Evolutionary conservation across 2,329 filamentous ascomycete species (phyloP).

Genomic region (Camillea tinctor): DNA sequence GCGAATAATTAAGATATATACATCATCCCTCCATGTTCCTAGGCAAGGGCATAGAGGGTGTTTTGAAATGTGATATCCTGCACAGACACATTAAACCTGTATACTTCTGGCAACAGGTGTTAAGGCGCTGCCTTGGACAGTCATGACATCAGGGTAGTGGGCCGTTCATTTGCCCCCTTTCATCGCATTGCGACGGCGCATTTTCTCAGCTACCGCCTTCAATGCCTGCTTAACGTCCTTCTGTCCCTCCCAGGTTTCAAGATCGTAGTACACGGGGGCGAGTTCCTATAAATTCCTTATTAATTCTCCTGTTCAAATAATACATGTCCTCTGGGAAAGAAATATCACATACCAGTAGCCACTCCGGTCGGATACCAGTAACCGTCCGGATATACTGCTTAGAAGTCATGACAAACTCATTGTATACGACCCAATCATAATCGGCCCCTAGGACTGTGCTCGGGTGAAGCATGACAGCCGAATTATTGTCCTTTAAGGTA

Average conservation of each 20-base stretch:
- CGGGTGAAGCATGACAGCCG: conserved; percentile 88
- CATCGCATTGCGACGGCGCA: conserved; percentile 58
- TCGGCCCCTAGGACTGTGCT: conserved; percentile 86
- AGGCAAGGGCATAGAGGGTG: background rate
- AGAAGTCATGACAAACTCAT: conserved; percentile 95
- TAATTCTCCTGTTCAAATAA: conserved; percentile 23
- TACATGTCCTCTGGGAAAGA: background rate
- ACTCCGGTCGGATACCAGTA: conserved; percentile 88
- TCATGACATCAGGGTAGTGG: too few species aligned
- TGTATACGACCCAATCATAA: conserved; percentile 96
- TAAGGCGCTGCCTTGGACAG: too few species aligned
- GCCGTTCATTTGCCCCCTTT: conserved; percentile 40
- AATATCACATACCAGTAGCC: conserved; percentile 70
- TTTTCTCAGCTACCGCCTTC: conserved; percentile 56
- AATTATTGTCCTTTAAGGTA: conserved; percentile 96
- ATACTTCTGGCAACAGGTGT: too few species aligned
- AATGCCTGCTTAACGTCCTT: conserved; percentile 78
- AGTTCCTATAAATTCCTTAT: conserved; percentile 66
- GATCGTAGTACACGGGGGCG: conserved; percentile 87
- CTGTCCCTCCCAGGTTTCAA: conserved; percentile 73
- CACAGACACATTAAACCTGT: background rate
- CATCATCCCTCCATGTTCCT: background rate
- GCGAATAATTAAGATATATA: too few species aligned
- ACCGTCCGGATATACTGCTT: conserved; percentile 98
- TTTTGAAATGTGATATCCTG: background rate